Conservation (phyloP, 2,329 filamentous ascomycete genomes). For the Pleurostoma richardsiae region DNA sequence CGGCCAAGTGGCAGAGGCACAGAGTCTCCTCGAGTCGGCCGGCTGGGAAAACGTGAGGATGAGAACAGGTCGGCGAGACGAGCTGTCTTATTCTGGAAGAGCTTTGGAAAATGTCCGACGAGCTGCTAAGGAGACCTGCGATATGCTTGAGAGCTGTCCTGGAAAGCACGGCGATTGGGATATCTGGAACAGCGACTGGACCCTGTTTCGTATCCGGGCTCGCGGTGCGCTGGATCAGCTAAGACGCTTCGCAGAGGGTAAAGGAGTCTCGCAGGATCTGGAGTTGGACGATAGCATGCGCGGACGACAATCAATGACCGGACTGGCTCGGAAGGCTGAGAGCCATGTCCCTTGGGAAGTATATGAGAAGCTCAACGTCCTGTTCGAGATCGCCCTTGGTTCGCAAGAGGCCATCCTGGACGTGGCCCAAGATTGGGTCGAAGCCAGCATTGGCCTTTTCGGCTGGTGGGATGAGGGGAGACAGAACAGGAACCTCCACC, state of each 20-base stretch:
- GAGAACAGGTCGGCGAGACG: conserved; percentile 48
- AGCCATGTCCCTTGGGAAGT: conserved; percentile 86
- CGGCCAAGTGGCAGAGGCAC: conserved; percentile 64
- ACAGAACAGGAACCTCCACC: conserved; percentile 33
- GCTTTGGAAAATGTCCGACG: conserved; percentile 75
- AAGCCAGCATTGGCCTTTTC: conserved; percentile 76
- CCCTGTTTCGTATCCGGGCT: conserved; percentile 72
- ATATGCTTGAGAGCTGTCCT: conserved; percentile 70
- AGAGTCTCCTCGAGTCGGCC: conserved; percentile 65
- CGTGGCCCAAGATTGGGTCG: conserved; percentile 84
- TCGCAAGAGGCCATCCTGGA: conserved; percentile 70
- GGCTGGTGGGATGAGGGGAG: conserved; percentile 91
- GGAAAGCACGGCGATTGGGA: conserved; percentile 72
- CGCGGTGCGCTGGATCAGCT: conserved; percentile 65
- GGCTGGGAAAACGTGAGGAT: conserved; percentile 75
- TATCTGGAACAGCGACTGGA: conserved; percentile 76
- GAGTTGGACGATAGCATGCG: conserved; percentile 15
- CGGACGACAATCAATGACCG: conserved; percentile 47
- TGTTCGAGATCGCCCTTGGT: conserved; percentile 80
- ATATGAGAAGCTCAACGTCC: conserved; percentile 74
- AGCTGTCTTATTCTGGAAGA: conserved; percentile 65
- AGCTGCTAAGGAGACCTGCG: conserved; percentile 63
- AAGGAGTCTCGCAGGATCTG: conserved; percentile 31
- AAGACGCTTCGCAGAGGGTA: conserved; percentile 73
- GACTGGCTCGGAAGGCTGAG: conserved; percentile 70